These are phyloP conservation scores for Purpureocillium lavendulum DNA, from an alignment of 2,329 filamentous ascomycete genomes.

Conservation along the genomic window DNA sequence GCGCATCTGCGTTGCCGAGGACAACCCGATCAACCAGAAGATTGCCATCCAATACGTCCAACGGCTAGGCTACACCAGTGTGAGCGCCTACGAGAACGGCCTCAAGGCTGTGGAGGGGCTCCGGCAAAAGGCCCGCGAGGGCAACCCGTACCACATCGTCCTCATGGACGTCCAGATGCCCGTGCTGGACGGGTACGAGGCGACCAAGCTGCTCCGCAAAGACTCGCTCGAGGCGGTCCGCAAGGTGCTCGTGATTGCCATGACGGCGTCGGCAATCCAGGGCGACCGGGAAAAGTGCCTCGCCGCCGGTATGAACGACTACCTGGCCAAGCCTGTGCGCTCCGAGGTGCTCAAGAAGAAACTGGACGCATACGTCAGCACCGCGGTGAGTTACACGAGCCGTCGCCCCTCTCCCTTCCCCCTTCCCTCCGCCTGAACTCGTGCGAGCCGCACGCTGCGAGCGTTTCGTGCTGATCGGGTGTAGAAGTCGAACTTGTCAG, in stretches of 20 bases:
- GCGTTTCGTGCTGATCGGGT: no score
- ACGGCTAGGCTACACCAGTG: slow-evolving; percentile 70
- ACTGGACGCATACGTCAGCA: slow-evolving; percentile 50
- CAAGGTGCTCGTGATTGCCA: slow-evolving; percentile 86
- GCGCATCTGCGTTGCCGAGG: slow-evolving; percentile 86
- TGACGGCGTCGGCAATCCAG: slow-evolving; percentile 93
- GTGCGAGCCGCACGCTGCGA: no score
- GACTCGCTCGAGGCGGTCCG: slow-evolving; percentile 70
- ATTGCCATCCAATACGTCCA: slow-evolving; percentile 89
- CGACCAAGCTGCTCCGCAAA: slow-evolving; percentile 72
- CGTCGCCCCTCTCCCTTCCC: no score
- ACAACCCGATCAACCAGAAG: slow-evolving; percentile 90
- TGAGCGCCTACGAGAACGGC: slow-evolving; percentile 86
- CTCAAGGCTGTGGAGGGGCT: slow-evolving; percentile 80
- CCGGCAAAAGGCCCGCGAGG: slow-evolving; percentile 61
- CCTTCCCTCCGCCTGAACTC: no score
- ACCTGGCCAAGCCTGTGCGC: slow-evolving; percentile 89
- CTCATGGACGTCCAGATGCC: slow-evolving; percentile 98
- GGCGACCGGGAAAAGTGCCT: slow-evolving; percentile 92
- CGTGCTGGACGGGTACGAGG: slow-evolving; percentile 84
- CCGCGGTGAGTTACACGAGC: slow-evolving; percentile 23
- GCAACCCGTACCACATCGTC: slow-evolving; percentile 76
- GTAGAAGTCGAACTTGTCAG: not conserved
- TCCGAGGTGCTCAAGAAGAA: slow-evolving; percentile 81
- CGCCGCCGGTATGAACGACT: slow-evolving; percentile 97